Percentiles rank a stretch among this genome's conserved stretches.
phyloP scores from a whole-genome alignment of 2,329 filamentous ascomycete genomes.

The Neopestalotiopsis sp. region DNA sequence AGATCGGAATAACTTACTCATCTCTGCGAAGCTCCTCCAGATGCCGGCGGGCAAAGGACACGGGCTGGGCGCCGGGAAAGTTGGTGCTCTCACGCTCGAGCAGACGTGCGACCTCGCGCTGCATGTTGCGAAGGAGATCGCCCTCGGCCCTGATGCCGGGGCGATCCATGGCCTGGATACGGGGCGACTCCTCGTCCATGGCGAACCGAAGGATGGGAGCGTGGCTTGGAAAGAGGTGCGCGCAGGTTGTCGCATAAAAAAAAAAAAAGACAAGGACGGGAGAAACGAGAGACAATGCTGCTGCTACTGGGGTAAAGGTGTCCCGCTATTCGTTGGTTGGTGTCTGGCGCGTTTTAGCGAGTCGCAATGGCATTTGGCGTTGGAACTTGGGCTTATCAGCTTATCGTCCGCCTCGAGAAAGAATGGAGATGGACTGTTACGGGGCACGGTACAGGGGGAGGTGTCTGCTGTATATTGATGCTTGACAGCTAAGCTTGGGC shows the following conservation, averaged over 20 bases:
- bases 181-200: not conserved
- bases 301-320: not conserved
- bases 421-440: too few relatives aligned
- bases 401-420: not conserved
- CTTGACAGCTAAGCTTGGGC: too few relatives aligned
- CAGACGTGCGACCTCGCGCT: constrained; percentile 74
- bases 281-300: not conserved
- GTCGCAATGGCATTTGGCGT: not conserved
- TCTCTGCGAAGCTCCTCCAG: constrained; percentile 78
- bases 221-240: not conserved
- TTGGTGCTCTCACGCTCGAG: constrained; percentile 70
- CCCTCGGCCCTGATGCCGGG: constrained; percentile 70
- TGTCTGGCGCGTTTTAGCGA: not conserved
- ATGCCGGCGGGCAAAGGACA: constrained; percentile 86
- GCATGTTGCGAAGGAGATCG: constrained; percentile 66
- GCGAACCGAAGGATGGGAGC: not conserved
- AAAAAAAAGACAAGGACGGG: not conserved
- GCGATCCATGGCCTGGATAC: constrained; percentile 57
- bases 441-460: too few relatives aligned
- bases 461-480: too few relatives aligned
- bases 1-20: constrained; percentile 49
- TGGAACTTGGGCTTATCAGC: not conserved
- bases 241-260: not conserved
- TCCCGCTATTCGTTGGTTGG: not conserved
- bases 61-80: constrained; percentile 93